phyloP scores from a whole-genome alignment of 306 rosid species.

The Prunus armeniaca region DNA sequence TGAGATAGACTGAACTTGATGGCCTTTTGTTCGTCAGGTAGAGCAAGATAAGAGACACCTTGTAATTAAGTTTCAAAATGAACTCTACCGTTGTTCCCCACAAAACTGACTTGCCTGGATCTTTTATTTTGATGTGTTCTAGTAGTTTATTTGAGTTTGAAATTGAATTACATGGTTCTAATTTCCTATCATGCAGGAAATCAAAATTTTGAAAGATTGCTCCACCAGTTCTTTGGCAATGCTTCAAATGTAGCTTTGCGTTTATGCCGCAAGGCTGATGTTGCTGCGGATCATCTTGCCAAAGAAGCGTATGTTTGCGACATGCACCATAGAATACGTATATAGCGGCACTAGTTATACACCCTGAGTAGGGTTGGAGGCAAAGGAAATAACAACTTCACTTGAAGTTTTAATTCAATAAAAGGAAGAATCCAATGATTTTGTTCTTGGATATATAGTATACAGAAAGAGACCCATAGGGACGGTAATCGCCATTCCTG shows the following conservation, averaged over 20 bases:
- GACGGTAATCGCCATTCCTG: neutral
- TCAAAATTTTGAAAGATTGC: neutral
- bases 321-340: neutral
- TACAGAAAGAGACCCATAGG: neutral
- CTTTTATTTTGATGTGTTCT: neutral
- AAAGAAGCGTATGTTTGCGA: neutral
- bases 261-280: neutral
- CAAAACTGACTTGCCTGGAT: neutral
- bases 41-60: neutral
- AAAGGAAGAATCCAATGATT: neutral
- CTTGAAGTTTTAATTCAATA: neutral
- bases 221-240: neutral
- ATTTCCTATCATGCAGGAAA: neutral
- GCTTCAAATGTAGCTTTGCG: neutral
- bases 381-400: neutral
- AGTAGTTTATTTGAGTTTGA: neutral
- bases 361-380: neutral
- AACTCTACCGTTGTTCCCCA: neutral
- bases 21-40: neutral
- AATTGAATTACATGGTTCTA: neutral
- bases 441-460: neutral
- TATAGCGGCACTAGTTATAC: neutral
- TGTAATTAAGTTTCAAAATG: neutral
- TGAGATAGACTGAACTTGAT: slow-evolving; percentile 22
- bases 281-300: neutral